These are phyloP conservation scores for Aphanomyces cochlioides DNA, from an alignment of 352 stramenopile genomes.

Conservation along the genomic window DNA sequence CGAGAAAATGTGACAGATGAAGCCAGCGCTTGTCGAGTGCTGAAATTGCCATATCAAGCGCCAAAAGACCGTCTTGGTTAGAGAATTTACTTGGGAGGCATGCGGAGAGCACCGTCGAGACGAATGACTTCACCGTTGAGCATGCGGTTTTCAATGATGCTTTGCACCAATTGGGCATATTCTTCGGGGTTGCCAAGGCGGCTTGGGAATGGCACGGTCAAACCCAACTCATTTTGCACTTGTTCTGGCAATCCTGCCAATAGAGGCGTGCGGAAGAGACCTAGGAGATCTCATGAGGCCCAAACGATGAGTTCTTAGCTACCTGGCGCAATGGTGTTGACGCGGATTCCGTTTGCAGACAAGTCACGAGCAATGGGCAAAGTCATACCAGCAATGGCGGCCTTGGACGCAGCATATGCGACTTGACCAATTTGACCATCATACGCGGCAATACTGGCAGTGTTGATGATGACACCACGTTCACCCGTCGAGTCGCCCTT, in stretches of 20 bases:
- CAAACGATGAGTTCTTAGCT: not conserved
- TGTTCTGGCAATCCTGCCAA: constrained; percentile 93
- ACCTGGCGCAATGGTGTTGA: constrained; percentile 95
- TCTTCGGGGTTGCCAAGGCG: constrained; percentile 93
- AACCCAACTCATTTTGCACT: constrained; percentile 90
- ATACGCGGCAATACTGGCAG: constrained; percentile 96
- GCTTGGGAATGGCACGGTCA: constrained; percentile 94
- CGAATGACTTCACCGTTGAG: constrained; percentile 98
- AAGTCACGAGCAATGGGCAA: constrained; percentile 95
- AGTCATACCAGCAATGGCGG: constrained; percentile 95
- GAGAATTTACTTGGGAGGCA: constrained; percentile 83
- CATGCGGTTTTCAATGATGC: constrained; percentile 97
- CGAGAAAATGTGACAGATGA: not conserved
- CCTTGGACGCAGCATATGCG: constrained; percentile 97
- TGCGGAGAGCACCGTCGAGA: constrained; percentile 95
- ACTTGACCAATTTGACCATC: constrained; percentile 97
- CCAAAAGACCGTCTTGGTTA: not conserved
- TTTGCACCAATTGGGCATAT: constrained; percentile 92
- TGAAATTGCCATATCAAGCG: not conserved
- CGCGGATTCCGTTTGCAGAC: constrained; percentile 89
- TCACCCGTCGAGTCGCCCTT: constrained; percentile 70
- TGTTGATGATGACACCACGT: constrained; percentile 98
- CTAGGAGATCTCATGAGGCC: constrained; percentile 24
- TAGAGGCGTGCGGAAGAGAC: constrained; percentile 96
- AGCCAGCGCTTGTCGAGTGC: constrained; percentile 8